A percentile compares a stretch with the other conserved stretches of the same genome.
Evolutionary conservation across 2,329 filamentous ascomycete genomes (phyloP).

Genomic region (Nakataea oryzae): DNA sequence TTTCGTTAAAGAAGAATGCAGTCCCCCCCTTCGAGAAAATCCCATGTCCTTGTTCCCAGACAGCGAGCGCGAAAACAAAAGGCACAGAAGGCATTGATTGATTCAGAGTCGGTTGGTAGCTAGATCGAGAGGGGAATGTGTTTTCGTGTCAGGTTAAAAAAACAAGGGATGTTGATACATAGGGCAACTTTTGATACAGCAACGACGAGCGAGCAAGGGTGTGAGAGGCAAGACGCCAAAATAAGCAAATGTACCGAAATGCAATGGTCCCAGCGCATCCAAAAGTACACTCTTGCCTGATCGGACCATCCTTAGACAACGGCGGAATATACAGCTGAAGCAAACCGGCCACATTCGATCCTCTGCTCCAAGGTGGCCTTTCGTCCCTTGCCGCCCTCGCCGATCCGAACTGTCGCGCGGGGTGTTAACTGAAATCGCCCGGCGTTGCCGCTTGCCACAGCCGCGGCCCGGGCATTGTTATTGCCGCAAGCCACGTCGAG

Average conservation of each 20-base stretch:
- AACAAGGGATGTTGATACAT: too few relatives aligned
- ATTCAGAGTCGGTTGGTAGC: too few relatives aligned
- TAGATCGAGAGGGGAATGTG: too few relatives aligned
- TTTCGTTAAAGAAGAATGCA: too few relatives aligned
- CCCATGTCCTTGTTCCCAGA: too few relatives aligned
- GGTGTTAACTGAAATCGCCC: constrained; percentile 77
- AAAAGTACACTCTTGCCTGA: background rate
- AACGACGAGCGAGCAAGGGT: too few relatives aligned
- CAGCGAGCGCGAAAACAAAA: too few relatives aligned
- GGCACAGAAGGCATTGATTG: too few relatives aligned
- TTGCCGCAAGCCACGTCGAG: constrained; percentile 47
- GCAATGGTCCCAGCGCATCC: background rate
- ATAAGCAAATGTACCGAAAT: background rate
- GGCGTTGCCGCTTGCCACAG: constrained; percentile 49
- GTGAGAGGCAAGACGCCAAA: too few relatives aligned
- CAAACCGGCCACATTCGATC: constrained; percentile 74
- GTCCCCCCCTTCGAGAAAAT: too few relatives aligned
- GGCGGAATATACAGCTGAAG: constrained; percentile 72
- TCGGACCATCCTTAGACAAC: background rate
- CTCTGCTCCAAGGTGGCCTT: constrained; percentile 73
- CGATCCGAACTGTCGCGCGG: constrained; percentile 56
- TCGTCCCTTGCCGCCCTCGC: constrained; percentile 47
- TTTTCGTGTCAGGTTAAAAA: too few relatives aligned
- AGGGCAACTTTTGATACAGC: too few relatives aligned
- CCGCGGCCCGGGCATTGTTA: constrained; percentile 41